A percentile compares a stretch with the other conserved stretches of the same genome.
Conservation (phyloP, 75 land plant species). For the Pinus albicaulis region DNA sequence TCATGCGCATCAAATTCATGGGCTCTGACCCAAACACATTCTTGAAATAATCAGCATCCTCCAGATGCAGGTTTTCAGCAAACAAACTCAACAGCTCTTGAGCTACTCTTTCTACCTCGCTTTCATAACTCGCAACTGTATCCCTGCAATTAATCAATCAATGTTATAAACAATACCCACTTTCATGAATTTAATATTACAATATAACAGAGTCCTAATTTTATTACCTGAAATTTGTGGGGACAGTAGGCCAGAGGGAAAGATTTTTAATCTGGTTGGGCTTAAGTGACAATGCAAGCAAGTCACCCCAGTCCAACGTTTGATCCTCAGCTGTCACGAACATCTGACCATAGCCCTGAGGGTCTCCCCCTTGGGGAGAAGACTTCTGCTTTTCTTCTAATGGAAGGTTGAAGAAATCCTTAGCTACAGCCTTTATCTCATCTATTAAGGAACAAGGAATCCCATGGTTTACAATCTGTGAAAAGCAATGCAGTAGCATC, state of each 20-base stretch:
- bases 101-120: background rate
- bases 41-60: background rate
- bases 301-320: conserved; percentile 33
- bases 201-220: no score
- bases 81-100: background rate
- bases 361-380: conserved; percentile 7
- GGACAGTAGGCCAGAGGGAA: background rate
- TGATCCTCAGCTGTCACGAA: conserved; percentile 33
- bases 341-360: conserved; percentile 36
- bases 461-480: no score
- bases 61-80: background rate
- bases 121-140: background rate
- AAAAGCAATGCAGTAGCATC: no score
- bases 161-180: no score
- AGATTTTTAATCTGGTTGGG: background rate
- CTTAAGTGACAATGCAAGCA: conserved; percentile 5
- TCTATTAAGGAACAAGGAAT: background rate
- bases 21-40: background rate
- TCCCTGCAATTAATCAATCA: background rate
- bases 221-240: background rate
- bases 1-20: conserved; percentile 41
- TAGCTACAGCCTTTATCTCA: conserved; percentile 8
- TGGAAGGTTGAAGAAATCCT: conserved; percentile 32
- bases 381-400: conserved; percentile 20
- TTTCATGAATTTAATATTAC: no score